phyloP scores from a whole-genome alignment of 305 asterid species.

The Andrographis paniculata region DNA sequence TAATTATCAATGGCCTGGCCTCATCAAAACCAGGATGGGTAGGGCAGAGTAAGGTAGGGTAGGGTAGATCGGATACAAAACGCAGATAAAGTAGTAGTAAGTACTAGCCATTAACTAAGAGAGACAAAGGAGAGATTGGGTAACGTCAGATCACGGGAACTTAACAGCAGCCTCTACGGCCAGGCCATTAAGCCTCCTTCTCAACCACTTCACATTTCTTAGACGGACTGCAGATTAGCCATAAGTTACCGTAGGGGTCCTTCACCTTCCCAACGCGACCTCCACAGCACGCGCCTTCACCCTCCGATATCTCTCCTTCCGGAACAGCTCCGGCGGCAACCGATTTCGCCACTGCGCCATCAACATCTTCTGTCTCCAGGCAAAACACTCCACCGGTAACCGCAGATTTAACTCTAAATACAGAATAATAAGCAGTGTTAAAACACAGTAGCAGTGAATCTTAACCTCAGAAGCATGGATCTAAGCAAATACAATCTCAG shows the following conservation, averaged over 20 bases:
- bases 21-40: too few relatives aligned
- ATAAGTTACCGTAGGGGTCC: constrained; percentile 74
- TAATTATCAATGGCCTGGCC: too few relatives aligned
- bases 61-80: too few relatives aligned
- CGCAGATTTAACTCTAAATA: constrained; percentile 34
- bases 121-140: too few relatives aligned
- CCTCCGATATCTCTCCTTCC: constrained; percentile 36
- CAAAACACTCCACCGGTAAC: constrained; percentile 33
- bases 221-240: constrained; percentile 51
- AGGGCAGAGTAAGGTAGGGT: too few relatives aligned
- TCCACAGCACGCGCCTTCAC: constrained; percentile 39
- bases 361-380: constrained; percentile 60
- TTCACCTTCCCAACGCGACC: constrained; percentile 55
- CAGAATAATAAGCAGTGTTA: not conserved
- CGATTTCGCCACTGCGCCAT: constrained; percentile 53
- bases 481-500: not conserved
- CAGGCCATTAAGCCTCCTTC: too few relatives aligned
- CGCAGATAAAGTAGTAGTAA: too few relatives aligned
- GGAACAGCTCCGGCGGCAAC: constrained; percentile 53
- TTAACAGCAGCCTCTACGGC: too few relatives aligned
- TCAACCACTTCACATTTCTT: constrained; percentile 42
- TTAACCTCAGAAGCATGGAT: not conserved
- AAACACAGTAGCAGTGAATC: not conserved
- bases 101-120: too few relatives aligned
- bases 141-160: too few relatives aligned